Base-by-base conservation (phyloP, 1,284 basidiomycete species). In the Cryptococcus jaspeensis region DNA sequence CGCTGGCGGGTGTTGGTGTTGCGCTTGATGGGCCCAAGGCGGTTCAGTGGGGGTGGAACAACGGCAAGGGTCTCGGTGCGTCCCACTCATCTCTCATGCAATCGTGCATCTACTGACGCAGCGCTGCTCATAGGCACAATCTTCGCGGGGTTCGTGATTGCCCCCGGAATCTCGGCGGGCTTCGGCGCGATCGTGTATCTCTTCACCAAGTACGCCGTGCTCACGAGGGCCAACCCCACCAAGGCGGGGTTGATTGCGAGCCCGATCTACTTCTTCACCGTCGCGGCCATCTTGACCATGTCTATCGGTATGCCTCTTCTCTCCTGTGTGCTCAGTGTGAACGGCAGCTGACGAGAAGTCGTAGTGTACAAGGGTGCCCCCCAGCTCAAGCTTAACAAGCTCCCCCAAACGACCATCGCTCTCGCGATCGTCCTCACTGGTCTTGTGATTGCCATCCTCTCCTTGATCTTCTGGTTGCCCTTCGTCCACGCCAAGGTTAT, bases 31-130 rank as follows among this genome's bases (percentile, higher is more conserved):
- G 80, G 9, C 56, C 63, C 23, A 64, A 71, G n/a, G 65, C 70
- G 0, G 79, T 80, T 46, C 62, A 78, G 45, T 82, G 81, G 81
- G 80, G 81, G 11, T 82, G 81, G 81, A 79, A 81, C 63, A 66
- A 62, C 40, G 78, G 76, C 36, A 79, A 78, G 62, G 80, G 80
- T 58, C 64, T 81, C 40, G 78, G n/a, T n/a, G n/a, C n/a, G n/a
- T n/a, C n/a, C n/a, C 64, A 5, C n/a, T n/a, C n/a, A n/a, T n/a
- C n/a, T n/a, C n/a, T n/a, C n/a, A n/a, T n/a, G n/a, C n/a, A n/a
- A n/a, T n/a, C n/a, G n/a, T n/a, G n/a, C n/a, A n/a, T n/a, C n/a
- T n/a, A n/a, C n/a, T n/a, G n/a, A n/a, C n/a, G n/a, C n/a, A n/a
- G n/a, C n/a, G n/a, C n/a, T n/a, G n/a, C n/a, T n/a, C n/a, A n/a